Evolutionary conservation across 2,329 filamentous ascomycete species (phyloP), one percentile per base, ranked within the genome.

Genomic region (Aspergillus sp.): DNA sequence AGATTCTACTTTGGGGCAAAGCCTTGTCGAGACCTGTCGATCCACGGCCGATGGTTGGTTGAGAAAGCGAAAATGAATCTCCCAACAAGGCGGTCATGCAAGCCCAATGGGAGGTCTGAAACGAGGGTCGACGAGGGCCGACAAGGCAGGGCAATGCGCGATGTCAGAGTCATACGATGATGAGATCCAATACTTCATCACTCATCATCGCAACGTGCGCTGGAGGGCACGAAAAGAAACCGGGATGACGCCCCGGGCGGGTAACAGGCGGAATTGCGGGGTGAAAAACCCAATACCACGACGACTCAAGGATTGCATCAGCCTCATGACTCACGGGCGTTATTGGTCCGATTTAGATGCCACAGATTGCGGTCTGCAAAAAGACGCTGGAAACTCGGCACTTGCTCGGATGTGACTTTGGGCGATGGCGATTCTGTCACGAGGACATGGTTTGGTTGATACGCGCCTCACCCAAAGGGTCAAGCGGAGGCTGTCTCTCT

Each of bases 111-210:
- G 64, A 59, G 31, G n/a, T 38, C 50, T 38, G 38, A 47, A 58
- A 63, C 64, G 61, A 60, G 57, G 50, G 49, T 51, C 54, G 56
- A 54, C 30, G 23, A 54, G 57, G 50, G 49, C 48, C 54, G 56
- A 54, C 30, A 17, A 54, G 54, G 54, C 49, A 56, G 58, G 54
- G 54, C 51, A 54, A 54, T 48, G 47, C 52, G 57, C 52, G 52
- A 53, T 54, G 53, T 46, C 46, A 57, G 49, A 64, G 62, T 68
- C 66, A 67, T 66, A 66, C 66, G 64, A 68, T 65, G 59, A 48
- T 63, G 62, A 68, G 62, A 64, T 64, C 63, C 66, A 66, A 65
- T 64, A 68, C 62, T 62, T 65, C 67, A 68, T 68, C 64, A 59
- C 50, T 66, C 64, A 63, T 62, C 62, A 65, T 59, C 50, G 30